Base-by-base conservation (phyloP, 345 rosid genomes). In the Dimocarpus longan region DNA sequence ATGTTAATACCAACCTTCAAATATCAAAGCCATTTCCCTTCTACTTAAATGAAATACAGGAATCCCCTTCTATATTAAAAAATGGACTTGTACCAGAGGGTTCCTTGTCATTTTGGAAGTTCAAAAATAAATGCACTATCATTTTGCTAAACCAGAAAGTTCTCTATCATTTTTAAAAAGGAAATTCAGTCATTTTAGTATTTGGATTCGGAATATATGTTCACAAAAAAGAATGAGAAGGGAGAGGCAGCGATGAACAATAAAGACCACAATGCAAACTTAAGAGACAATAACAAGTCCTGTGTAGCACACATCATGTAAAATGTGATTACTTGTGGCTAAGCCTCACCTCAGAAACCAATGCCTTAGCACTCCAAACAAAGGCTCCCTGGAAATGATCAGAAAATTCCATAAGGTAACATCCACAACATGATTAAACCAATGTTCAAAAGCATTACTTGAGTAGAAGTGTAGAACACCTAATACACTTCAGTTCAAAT, bases 331-430 rank as follows among this genome's bases (percentile, higher is more conserved):
- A n/a, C 6, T 59, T 18, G 52, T 69, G 15, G 46, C 28, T n/a
- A 73, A 64, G 83, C 75, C 89, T 84, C 77, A 95, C 99, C 93
- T 95, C 98, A 75, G 99, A 86, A 77, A 92, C 91, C 79, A 95
- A 76, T 57, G 97, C 97, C 88, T 91, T 95, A 85, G 85, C 84
- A 83, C 98, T 95, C 99, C 99, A 95, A 32, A 95, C 67, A 85
- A 86, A 95, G 81, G 99, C 98, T 82, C 99, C 99, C 99, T 95
- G 79, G 19, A 76, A 75, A 82, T 37, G 76, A 74, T 24, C 78
- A 76, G 73, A 39, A 26, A 84, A 69, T 44, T 60, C 50, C 44
- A 64, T 80, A 40, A 81, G 73, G 71, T 19, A 10, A 81, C 60
- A 78, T 66, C 6, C 39, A 64, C 56, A 75, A 26, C 66, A 70